Base-by-base conservation (phyloP, 768 basidiomycete genomes). In the Calocybe gangraenosa region DNA sequence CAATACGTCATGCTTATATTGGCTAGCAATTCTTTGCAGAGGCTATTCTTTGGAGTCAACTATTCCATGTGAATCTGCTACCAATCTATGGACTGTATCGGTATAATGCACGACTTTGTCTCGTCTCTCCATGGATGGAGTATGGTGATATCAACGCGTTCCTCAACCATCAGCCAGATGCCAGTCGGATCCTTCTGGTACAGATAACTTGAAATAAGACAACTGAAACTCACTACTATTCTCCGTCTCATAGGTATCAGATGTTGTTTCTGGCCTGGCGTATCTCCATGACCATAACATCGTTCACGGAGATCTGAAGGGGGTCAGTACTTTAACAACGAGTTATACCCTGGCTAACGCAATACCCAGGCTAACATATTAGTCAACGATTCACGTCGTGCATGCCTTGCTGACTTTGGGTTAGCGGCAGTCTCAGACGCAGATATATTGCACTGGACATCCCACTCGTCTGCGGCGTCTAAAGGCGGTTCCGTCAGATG, bases 221-320 rank as follows among this genome's bases (percentile, higher is more conserved):
- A 7, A 35, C 34, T 31, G 30, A 14, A 31, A 8, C 30, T 31
- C n/a, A n/a, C n/a, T n/a, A n/a, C n/a, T 8, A 8, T 31, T 31
- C 30, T 31, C 14, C 8, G 30, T 14, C 14, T 14, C 14, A 14
- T 31, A 31, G 66, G 25, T 59, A 11, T 50, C 48, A 10, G 66
- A 65, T 34, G 54, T 67, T 18, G 61, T 62, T 0, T 39, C 44
- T 31, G 67, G 67, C 1, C 44, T 68, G 5, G 39, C 51, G 1
- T 65, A 68, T 49, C 53, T 68, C 19, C 67, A 67, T 46, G 54
- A 49, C 13, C 53, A 56, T 38, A 48, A 58, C 5, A 60, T 75
- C 21, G 59, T 72, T 17, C 74, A 71, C 40, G 72, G 72, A 1
- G 72, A 75, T 41, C 58, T 75, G 17, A 71, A 69, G 46, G 70